Base-by-base conservation (phyloP, 2,329 filamentous ascomycete genomes). In the Fusarium sp. region DNA sequence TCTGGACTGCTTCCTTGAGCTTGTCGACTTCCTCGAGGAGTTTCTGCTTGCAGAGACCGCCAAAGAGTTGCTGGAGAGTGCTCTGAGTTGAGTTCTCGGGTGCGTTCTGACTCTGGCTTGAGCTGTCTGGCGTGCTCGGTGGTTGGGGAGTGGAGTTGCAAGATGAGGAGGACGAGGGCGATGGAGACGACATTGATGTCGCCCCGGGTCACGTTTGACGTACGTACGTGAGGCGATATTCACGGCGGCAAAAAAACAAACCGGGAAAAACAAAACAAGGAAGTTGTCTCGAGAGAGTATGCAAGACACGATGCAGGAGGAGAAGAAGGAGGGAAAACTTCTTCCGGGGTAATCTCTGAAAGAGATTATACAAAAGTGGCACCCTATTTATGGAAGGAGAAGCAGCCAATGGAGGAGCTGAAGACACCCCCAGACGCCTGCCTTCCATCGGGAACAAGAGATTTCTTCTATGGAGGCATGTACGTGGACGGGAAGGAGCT, bases 21-120 rank as follows among this genome's bases (percentile, higher is more conserved):
- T 75, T 79, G 36, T 79, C 78, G 54, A 78, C 70, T 69, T 79
- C 76, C 25, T 74, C 67, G 25, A 78, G 59, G 52, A 79, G 74
- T 31, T 75, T 70, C 22, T 78, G 70, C 58, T 79, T 77, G 66
- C 73, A 79, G 27, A 74, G 22, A 27, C 62, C 58, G 42, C 76
- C 68, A 20, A 79, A 70, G 29, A 79, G 74, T 65, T 79, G 56
- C 56, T 74, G 70, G 36, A 78, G 77, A 10, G 65, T 65, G 57
- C 65, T 74, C 62, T 73, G 73, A 29, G 67, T 56, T 20, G 69
- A 57, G 42, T 74, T 56, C 67, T 70, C 65, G 45, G 67, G n/a
- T 36, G 66, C 47, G 56, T 64, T 35, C 64, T 71, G 70, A 29
- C 45, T 29, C 45, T 50, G 45, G 45, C 9, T 50, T 50, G 45